Evolutionary conservation across 2,329 filamentous ascomycete genomes (phyloP).

Genomic region (Bipolaris cookei): DNA sequence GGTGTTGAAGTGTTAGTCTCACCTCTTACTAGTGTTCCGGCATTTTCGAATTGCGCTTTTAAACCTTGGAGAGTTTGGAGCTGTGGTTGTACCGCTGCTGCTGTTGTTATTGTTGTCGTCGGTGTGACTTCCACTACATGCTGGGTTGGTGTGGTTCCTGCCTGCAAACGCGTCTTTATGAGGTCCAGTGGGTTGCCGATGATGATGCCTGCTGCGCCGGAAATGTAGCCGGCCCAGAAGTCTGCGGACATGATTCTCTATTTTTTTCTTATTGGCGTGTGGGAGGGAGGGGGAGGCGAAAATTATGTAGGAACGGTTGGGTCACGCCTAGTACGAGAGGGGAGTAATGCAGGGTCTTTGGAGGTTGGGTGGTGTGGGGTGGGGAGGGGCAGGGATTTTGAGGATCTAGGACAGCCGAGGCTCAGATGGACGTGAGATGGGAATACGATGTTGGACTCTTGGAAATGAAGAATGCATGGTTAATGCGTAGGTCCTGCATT

Average conservation of each 20-base stretch:
- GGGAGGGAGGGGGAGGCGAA: not conserved
- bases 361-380: constrained; percentile 11
- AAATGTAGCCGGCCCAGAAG: constrained; percentile 92
- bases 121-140: constrained; percentile 20
- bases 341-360: constrained; percentile 7
- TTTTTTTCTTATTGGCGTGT: not conserved
- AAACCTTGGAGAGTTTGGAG: constrained; percentile 23
- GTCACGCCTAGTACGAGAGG: constrained; percentile 18
- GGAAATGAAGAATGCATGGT: not conserved
- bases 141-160: constrained; percentile 49
- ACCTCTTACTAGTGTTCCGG: constrained; percentile 49
- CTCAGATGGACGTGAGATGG: constrained; percentile 1
- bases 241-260: constrained; percentile 76
- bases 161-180: constrained; percentile 82
- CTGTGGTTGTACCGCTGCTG: constrained; percentile 8
- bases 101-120: constrained; percentile 1
- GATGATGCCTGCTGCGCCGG: constrained; percentile 82
- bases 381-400: not conserved
- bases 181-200: constrained; percentile 87
- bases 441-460: not conserved
- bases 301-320: not conserved
- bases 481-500: too few species aligned
- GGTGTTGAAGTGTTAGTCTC: constrained; percentile 1
- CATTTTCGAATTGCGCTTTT: constrained; percentile 45
- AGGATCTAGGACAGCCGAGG: constrained; percentile 21